A percentile compares a stretch with the other conserved stretches of the same genome.
phyloP scores from a whole-genome alignment of 768 basidiomycete genomes.

The Kwoniella dejecticola region DNA sequence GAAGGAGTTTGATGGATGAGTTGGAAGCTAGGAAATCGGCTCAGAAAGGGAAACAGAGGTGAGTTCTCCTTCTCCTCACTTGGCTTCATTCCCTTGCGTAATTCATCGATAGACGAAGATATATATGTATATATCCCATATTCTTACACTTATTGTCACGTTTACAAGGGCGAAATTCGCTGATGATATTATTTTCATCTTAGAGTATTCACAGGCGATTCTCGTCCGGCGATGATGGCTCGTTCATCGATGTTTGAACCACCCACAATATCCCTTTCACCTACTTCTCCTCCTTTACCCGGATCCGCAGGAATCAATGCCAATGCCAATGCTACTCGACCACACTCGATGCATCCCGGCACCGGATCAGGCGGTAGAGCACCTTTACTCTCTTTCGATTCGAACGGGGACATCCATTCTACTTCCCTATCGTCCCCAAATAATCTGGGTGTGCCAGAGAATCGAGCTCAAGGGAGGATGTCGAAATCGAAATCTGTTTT shows the following conservation, averaged over 20 bases:
- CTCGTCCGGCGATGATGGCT: slow-evolving; percentile 91
- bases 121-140: no score
- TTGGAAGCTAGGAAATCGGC: slow-evolving; percentile 78
- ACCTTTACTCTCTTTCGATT: slow-evolving; percentile 26
- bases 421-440: slow-evolving; percentile 13
- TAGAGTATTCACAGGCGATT: slow-evolving; percentile 85
- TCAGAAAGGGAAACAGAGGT: slow-evolving; percentile 84
- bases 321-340: neutral
- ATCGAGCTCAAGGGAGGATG: slow-evolving; percentile 39
- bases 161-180: no score
- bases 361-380: neutral
- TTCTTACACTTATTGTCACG: no score
- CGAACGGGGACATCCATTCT: slow-evolving; percentile 13
- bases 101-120: no score
- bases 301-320: neutral
- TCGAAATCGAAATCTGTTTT: slow-evolving; percentile 75
- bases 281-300: slow-evolving; percentile 9
- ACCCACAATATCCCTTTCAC: slow-evolving; percentile 39
- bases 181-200: no score
- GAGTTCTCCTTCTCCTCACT: no score
- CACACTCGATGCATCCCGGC: neutral
- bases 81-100: no score
- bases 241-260: slow-evolving; percentile 78
- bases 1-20: slow-evolving; percentile 78
- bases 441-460: slow-evolving; percentile 2